Percentiles rank a stretch among this genome's conserved stretches.
phyloP scores from a whole-genome alignment of 176 grass and related monocot species.

The Poa annua region DNA sequence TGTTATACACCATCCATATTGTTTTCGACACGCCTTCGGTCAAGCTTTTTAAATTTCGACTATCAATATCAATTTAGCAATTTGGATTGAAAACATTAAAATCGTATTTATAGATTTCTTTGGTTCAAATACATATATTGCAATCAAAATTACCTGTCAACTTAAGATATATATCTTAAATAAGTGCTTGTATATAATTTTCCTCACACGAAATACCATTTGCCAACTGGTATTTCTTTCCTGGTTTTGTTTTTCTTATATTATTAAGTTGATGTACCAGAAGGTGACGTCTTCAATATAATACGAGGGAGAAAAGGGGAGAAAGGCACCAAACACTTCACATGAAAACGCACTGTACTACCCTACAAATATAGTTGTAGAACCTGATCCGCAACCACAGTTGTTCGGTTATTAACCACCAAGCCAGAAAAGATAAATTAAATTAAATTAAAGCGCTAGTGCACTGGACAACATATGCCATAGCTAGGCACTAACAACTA shows the following conservation, averaged over 20 bases:
- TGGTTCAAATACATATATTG: not conserved
- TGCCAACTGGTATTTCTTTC: not conserved
- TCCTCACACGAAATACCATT: not conserved
- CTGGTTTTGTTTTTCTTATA: not conserved
- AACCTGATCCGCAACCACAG: not conserved
- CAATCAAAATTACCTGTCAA: not conserved
- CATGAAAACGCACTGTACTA: not conserved
- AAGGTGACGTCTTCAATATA: too few species aligned
- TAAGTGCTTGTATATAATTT: not conserved
- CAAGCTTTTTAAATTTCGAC: not conserved
- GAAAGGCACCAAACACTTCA: not conserved
- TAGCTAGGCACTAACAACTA: not conserved
- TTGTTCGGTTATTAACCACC: constrained; percentile 21
- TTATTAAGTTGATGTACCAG: not conserved
- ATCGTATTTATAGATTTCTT: not conserved
- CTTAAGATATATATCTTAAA: not conserved
- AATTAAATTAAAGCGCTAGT: constrained; percentile 1
- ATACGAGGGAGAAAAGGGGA: not conserved
- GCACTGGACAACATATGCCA: not conserved
- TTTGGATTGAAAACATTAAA: not conserved
- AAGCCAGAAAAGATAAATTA: not conserved
- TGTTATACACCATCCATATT: not conserved
- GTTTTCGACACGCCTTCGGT: not conserved
- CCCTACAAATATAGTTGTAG: not conserved
- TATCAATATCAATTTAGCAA: not conserved